Evolutionary conservation across 2,329 filamentous ascomycete species (phyloP).

Genomic region (Chlorencoelia australis): DNA sequence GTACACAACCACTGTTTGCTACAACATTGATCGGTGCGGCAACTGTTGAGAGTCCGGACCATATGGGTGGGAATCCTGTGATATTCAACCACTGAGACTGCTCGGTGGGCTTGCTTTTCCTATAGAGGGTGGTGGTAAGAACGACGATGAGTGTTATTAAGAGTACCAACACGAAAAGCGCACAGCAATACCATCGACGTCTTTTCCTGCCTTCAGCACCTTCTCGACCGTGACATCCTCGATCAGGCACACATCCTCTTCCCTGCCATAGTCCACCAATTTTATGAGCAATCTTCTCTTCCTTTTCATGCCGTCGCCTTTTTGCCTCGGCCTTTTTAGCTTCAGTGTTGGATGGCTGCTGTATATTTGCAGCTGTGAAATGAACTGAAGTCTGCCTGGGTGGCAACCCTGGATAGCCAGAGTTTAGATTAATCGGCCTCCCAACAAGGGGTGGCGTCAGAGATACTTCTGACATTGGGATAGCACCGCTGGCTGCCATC

Average conservation of each 20-base stretch:
- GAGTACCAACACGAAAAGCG: constrained; percentile 40
- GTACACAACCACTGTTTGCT: constrained; percentile 59
- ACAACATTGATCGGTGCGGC: constrained; percentile 59
- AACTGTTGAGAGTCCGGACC: constrained; percentile 72
- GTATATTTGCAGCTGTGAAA: constrained; percentile 11
- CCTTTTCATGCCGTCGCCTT: constrained; percentile 51
- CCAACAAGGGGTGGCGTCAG: constrained; percentile 34
- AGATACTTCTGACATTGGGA: constrained; percentile 50
- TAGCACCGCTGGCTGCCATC: constrained; percentile 52
- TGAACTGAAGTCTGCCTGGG: constrained; percentile 8
- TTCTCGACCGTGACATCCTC: constrained; percentile 54
- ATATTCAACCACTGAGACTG: constrained; percentile 65
- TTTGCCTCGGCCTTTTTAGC: constrained; percentile 28
- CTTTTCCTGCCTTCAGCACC: constrained; percentile 54
- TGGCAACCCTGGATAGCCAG: constrained; percentile 21
- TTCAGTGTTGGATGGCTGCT: constrained; percentile 13
- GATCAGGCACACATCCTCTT: constrained; percentile 49
- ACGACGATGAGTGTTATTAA: constrained; percentile 48
- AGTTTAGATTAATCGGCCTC: constrained; percentile 25
- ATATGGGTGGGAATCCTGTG: constrained; percentile 78
- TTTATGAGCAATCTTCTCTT: constrained; percentile 49
- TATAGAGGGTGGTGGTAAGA: constrained; percentile 45
- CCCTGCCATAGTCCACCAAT: constrained; percentile 55
- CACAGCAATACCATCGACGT: constrained; percentile 47
- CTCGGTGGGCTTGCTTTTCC: constrained; percentile 29